Evolutionary conservation across 345 rosid genomes (phyloP).

Genomic region (Alliaria petiolata): DNA sequence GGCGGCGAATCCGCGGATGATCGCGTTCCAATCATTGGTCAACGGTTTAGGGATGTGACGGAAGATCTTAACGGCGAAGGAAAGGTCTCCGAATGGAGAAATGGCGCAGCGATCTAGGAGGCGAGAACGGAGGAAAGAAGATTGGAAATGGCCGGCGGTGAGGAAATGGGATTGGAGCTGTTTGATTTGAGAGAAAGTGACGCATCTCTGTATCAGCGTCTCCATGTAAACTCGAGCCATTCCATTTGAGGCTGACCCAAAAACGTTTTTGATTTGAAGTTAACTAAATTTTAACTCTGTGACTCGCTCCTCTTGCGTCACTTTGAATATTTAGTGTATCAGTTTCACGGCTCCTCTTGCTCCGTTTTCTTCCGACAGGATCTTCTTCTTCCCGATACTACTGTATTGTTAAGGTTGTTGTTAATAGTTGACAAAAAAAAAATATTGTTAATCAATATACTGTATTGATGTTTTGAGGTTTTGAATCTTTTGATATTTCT

Average conservation of each 20-base stretch:
- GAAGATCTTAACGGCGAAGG: constrained; percentile 52
- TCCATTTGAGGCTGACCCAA: constrained; percentile 12
- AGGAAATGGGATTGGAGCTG: constrained; percentile 69
- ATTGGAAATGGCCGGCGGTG: constrained; percentile 48
- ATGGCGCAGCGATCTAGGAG: constrained; percentile 73
- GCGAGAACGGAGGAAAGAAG: constrained; percentile 51
- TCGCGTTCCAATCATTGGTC: constrained; percentile 83
- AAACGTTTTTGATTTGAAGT: not conserved
- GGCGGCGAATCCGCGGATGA: constrained; percentile 68
- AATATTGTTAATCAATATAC: too few species aligned
- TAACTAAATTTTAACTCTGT: not conserved
- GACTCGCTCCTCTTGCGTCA: not conserved
- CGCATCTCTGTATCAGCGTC: constrained; percentile 42
- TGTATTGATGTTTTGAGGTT: too few species aligned
- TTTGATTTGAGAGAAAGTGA: constrained; percentile 44
- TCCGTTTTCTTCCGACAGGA: not conserved
- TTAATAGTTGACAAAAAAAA: too few species aligned
- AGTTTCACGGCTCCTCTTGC: not conserved
- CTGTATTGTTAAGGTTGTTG: too few species aligned
- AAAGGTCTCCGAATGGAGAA: constrained; percentile 52
- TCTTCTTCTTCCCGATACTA: not conserved
- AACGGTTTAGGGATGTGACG: constrained; percentile 46
- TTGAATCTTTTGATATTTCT: too few species aligned
- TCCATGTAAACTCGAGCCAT: constrained; percentile 41
- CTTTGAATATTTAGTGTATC: not conserved